Percentiles rank a stretch among this genome's conserved stretches.
Evolutionary conservation across 495 filamentous ascomycete species (phyloP).

Genomic region (Podospora sp.): DNA sequence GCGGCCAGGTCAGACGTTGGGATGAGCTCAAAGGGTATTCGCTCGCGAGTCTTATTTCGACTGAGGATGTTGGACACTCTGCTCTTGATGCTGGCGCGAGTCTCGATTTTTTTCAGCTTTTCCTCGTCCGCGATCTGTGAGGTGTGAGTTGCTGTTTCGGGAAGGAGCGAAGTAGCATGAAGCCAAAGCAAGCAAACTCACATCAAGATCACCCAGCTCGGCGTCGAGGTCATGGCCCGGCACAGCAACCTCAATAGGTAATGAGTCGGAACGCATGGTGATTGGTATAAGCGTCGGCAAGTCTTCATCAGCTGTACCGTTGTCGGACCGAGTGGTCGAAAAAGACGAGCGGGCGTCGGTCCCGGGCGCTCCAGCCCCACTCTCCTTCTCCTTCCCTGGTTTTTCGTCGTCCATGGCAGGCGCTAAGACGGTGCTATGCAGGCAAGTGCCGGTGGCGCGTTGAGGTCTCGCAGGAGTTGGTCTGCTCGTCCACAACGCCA

Average conservation of each 20-base stretch:
- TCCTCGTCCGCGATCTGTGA: background rate
- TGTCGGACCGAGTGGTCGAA: background rate
- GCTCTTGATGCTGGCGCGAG: conserved; percentile 2
- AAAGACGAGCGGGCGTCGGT: background rate
- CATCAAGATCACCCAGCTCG: conserved; percentile 2
- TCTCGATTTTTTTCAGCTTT: background rate
- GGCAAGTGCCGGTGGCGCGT: background rate
- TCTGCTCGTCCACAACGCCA: background rate
- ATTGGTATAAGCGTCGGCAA: background rate
- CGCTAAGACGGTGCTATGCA: background rate
- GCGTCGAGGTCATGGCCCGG: background rate
- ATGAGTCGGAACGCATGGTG: background rate
- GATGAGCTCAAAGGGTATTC: conserved; percentile 33
- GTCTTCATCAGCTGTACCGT: background rate
- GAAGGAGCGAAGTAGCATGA: background rate
- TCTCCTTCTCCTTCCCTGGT: background rate
- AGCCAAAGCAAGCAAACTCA: background rate
- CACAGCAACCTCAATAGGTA: background rate
- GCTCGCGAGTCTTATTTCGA: conserved; percentile 18
- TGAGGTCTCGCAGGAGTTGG: background rate
- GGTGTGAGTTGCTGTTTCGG: background rate
- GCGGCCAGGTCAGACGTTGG: conserved; percentile 49
- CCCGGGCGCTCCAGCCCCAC: background rate
- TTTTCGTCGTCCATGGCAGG: background rate
- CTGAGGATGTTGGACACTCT: conserved; percentile 2